These are phyloP conservation scores for Gynostemma pentaphyllum DNA, from an alignment of 306 rosid genomes.

Conservation along the genomic window DNA sequence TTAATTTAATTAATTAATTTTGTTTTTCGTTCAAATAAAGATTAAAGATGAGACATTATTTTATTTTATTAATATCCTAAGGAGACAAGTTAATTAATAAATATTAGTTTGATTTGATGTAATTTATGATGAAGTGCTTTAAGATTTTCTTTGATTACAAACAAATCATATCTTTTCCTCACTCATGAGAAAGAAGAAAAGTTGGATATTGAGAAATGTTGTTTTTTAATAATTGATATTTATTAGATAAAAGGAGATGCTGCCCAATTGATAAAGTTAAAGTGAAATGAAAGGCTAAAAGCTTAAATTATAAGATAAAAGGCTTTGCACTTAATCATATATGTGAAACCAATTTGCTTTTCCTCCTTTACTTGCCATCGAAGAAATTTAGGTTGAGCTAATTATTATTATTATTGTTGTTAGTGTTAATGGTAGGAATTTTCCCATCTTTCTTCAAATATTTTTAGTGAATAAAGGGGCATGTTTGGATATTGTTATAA, in stretches of 20 bases:
- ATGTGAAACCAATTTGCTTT: neutral
- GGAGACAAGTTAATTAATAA: too few relatives aligned
- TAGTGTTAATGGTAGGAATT: too few relatives aligned
- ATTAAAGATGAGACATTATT: too few relatives aligned
- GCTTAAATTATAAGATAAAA: neutral
- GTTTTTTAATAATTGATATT: neutral
- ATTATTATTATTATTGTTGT: too few relatives aligned
- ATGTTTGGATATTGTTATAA: too few relatives aligned
- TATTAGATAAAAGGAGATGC: neutral
- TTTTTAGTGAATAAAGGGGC: too few relatives aligned
- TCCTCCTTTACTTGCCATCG: slow-evolving; percentile 4
- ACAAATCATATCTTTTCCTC: neutral
- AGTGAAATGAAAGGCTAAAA: neutral
- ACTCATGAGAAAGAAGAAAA: neutral
- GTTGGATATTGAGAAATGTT: too few relatives aligned
- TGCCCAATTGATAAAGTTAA: slow-evolving; percentile 1
- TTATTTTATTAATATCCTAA: too few relatives aligned
- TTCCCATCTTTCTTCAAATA: too few relatives aligned
- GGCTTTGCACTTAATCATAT: neutral
- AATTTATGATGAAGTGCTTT: neutral
- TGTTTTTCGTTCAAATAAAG: too few relatives aligned
- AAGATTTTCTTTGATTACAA: neutral
- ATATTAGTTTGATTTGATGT: neutral
- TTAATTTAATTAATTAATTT: too few relatives aligned
- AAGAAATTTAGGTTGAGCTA: slow-evolving; percentile 3